Evolutionary conservation across 2,329 filamentous ascomycete genomes (phyloP), one percentile per base, ranked within the genome.

Genomic region (Coleophoma crateriformis): DNA sequence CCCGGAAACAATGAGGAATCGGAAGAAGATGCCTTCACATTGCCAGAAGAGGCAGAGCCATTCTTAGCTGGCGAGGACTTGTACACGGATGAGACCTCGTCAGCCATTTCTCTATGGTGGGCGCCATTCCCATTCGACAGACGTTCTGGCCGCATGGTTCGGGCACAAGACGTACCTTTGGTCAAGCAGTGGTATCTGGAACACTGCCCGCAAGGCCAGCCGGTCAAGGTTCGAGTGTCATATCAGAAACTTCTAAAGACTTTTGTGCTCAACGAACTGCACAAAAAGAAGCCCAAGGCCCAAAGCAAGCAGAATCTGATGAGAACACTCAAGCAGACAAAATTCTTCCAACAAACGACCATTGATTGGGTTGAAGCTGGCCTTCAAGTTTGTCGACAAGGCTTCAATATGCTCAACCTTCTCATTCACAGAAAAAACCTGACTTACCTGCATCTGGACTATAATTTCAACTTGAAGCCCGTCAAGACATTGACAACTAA

Each of bases 341-440:
- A 99, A 65, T 99, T 99, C 74, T 99, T 99, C 78, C 95, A 99
- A 70, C 94, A 97, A 70, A 99, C 94, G 3, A 96, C 90, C 8
- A 97, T 99, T 56, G 94, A 99, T 67, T 99, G 94, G 94, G 94
- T 99, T 39, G 94, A 99, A 73, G 94, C 95, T 60, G 94, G 95
- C 72, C 78, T 99, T 64, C 95, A 99, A 72, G 94, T 99, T 54
- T 99, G 94, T 68, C 84, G 94, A 46, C 94, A 99, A 67, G 94
- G 94, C 49, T 99, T 96, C 77, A 99, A 99, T 72, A 99, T 99
- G 92, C 76, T 99, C 52, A 99, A 99, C 63, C 76, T 99, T 47
- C 76, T 99, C 58, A 99, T 99, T 58, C 94, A 99, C 66, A 87
- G 94, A 62, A 99, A 99, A 77, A 99, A 99, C 68, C 73, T 99